Conservation (phyloP, 192 early-diverging fungal species). For the Phycomyces blakesleeanus region DNA sequence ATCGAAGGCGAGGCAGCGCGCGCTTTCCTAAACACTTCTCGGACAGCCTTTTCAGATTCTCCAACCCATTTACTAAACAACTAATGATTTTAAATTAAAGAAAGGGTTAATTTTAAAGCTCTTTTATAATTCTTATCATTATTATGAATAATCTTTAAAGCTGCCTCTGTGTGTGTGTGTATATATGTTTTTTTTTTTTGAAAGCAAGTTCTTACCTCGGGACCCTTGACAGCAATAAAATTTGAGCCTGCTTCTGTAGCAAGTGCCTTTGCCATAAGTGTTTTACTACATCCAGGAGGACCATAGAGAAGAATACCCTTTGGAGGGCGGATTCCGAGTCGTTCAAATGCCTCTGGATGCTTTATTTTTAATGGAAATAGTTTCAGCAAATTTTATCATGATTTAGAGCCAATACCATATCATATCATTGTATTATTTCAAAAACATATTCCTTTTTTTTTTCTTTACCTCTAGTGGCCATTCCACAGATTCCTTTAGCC, state of each 20-base stretch:
- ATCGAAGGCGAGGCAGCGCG: conserved; percentile 92
- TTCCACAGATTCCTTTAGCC: conserved; percentile 91
- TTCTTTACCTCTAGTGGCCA: conserved; percentile 85
- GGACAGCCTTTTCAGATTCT: conserved; percentile 95
- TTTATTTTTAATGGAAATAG: conserved; percentile 27
- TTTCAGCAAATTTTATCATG: too few species aligned
- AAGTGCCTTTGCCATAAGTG: conserved; percentile 94
- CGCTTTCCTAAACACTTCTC: conserved; percentile 92
- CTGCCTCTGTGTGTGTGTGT: neutral
- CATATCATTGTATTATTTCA: too few species aligned
- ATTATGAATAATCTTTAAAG: too few species aligned
- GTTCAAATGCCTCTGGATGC: conserved; percentile 86
- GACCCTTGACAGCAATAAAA: conserved; percentile 97
- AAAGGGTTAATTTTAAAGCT: too few species aligned
- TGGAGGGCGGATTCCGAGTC: conserved; percentile 90
- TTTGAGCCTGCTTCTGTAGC: conserved; percentile 95
- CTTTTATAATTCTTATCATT: too few species aligned
- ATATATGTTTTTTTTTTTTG: neutral
- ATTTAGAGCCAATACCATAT: too few species aligned
- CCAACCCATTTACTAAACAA: conserved; percentile 99
- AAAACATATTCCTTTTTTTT: too few species aligned
- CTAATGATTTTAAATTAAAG: too few species aligned
- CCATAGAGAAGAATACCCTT: conserved; percentile 98
- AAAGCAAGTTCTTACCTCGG: conserved; percentile 85
- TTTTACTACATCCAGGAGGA: conserved; percentile 97